Conservation (phyloP, 2,329 filamentous ascomycete species). For the Cercospora beticola region DNA sequence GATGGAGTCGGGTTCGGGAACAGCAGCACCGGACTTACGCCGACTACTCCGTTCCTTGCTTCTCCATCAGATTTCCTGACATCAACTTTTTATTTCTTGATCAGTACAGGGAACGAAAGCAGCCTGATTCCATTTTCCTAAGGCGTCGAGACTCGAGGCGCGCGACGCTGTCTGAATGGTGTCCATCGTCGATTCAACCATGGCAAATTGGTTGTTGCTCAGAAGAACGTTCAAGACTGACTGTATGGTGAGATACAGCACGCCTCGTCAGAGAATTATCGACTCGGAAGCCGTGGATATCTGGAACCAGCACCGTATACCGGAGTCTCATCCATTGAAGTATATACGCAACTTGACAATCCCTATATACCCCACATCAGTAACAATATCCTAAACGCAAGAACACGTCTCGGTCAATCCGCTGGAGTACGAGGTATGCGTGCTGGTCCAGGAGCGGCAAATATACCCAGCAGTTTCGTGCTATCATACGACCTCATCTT, state of each 20-base stretch:
- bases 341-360: background rate
- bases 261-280: background rate
- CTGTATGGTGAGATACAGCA: background rate
- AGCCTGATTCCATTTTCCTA: background rate
- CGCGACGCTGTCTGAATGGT: background rate
- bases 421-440: background rate
- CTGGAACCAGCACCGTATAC: background rate
- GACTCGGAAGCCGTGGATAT: background rate
- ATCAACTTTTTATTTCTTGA: background rate
- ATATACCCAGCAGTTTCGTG: background rate
- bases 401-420: background rate
- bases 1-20: background rate
- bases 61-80: background rate
- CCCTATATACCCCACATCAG: background rate
- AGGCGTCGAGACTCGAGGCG: background rate
- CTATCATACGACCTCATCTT: background rate
- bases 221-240: background rate
- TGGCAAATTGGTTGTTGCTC: background rate
- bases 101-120: background rate
- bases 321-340: background rate
- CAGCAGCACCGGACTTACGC: background rate
- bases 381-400: background rate
- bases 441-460: background rate
- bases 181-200: background rate
- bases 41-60: background rate